These are phyloP conservation scores for Kazachstania sp. DNA, from an alignment of 1,139 yeast species.

Conservation along the genomic window DNA sequence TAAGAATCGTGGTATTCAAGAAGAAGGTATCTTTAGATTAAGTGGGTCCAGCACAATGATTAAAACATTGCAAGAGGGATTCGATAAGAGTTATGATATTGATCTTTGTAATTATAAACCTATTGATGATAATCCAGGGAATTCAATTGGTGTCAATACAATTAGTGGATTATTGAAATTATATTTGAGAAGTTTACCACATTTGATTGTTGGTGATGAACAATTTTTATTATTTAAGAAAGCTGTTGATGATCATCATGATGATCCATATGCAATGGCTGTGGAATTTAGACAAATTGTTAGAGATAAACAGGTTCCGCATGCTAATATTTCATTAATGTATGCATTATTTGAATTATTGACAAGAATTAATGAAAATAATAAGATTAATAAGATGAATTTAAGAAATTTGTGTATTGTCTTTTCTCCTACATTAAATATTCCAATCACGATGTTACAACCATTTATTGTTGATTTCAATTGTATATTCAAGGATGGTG, in stretches of 20 bases:
- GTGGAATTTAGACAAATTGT: constrained; percentile 29
- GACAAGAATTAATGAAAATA: constrained; percentile 54
- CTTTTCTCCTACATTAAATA: constrained; percentile 73
- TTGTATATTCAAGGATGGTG: constrained; percentile 51
- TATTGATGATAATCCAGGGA: constrained; percentile 22
- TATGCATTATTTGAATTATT: constrained; percentile 61
- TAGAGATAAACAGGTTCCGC: constrained; percentile 34
- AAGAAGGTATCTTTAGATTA: constrained; percentile 85
- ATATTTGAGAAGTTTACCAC: constrained; percentile 64
- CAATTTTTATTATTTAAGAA: constrained; percentile 36
- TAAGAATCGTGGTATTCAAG: constrained; percentile 62
- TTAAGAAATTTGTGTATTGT: constrained; percentile 71
- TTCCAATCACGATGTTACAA: constrained; percentile 57
- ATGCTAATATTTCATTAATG: constrained; percentile 51
- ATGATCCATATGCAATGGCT: constrained; percentile 30
- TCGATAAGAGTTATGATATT: constrained; percentile 57
- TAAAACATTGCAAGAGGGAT: constrained; percentile 59
- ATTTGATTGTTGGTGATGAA: constrained; percentile 49
- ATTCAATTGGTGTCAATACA: constrained; percentile 52
- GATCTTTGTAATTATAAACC: constrained; percentile 42
- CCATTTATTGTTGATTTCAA: constrained; percentile 57
- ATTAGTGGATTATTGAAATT: constrained; percentile 71
- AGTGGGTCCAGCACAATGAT: constrained; percentile 85
- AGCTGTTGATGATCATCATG: constrained; percentile 29
- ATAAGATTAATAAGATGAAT: constrained; percentile 73